Conservation (phyloP, 768 basidiomycete genomes). For the Pleurotus cornucopiae region DNA sequence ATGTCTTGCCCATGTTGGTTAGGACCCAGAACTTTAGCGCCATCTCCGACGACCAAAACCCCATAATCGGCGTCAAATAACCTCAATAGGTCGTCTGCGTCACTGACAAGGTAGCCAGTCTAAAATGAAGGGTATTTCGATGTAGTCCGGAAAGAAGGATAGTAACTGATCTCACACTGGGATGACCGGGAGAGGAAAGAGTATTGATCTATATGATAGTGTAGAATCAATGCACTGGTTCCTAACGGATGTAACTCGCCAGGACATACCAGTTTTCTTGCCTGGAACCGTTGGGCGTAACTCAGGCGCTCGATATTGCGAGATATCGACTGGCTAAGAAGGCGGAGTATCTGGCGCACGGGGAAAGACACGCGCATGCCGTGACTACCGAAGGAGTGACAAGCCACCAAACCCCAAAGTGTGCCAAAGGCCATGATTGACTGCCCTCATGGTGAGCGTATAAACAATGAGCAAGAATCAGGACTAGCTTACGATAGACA, state of each 20-base stretch:
- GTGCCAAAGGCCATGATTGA: slow-evolving; percentile 77
- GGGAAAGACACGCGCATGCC: slow-evolving; percentile 89
- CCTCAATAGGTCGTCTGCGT: slow-evolving; percentile 72
- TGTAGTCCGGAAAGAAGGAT: not conserved
- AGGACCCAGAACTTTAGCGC: slow-evolving; percentile 65
- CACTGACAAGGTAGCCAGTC: slow-evolving; percentile 76
- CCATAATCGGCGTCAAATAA: slow-evolving; percentile 80
- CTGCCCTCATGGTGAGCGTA: slow-evolving; percentile 21
- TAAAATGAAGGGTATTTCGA: slow-evolving; percentile 13
- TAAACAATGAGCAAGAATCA: no score
- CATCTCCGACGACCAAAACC: slow-evolving; percentile 66
- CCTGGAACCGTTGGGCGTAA: slow-evolving; percentile 71
- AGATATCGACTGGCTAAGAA: slow-evolving; percentile 76
- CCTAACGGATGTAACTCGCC: not conserved
- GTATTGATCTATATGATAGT: slow-evolving; percentile 55
- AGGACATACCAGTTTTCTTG: slow-evolving; percentile 63
- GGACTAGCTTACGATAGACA: slow-evolving; percentile 64
- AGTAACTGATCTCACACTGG: slow-evolving; percentile 26
- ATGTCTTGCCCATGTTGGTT: slow-evolving; percentile 75
- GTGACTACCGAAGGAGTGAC: slow-evolving; percentile 69
- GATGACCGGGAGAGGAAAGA: slow-evolving; percentile 59
- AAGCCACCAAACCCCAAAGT: slow-evolving; percentile 78
- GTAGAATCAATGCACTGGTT: not conserved
- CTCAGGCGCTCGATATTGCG: slow-evolving; percentile 75
- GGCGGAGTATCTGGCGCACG: slow-evolving; percentile 75